A percentile compares a stretch with the other conserved stretches of the same genome.
phyloP scores from a whole-genome alignment of 352 stramenopile species.

The Phytopythium montanum region DNA sequence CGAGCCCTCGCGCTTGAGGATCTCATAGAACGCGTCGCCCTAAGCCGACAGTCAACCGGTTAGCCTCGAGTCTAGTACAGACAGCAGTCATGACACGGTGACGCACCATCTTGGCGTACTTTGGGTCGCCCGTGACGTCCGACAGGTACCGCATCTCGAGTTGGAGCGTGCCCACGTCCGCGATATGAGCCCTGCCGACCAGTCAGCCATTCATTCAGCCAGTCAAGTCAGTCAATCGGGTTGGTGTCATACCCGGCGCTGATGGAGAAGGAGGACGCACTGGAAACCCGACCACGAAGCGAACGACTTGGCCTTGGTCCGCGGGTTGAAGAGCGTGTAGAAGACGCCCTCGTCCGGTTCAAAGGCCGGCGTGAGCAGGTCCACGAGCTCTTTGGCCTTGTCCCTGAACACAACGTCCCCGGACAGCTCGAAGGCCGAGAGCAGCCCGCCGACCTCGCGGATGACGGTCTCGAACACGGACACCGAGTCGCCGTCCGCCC shows the following conservation, averaged over 20 bases:
- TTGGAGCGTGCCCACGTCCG: constrained; percentile 82
- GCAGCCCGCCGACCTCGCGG: constrained; percentile 94
- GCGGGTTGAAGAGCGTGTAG: constrained; percentile 87
- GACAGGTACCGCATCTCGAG: constrained; percentile 81
- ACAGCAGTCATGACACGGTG: neutral
- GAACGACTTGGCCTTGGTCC: constrained; percentile 51
- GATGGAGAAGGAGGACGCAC: constrained; percentile 11
- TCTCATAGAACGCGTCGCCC: constrained; percentile 77
- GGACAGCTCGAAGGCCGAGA: constrained; percentile 94
- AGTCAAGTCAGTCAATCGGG: neutral
- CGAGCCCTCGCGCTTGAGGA: constrained; percentile 63
- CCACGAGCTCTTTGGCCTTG: constrained; percentile 92
- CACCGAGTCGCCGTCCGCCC: constrained; percentile 56
- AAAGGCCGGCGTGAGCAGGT: constrained; percentile 89
- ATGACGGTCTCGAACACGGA: constrained; percentile 99
- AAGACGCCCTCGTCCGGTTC: constrained; percentile 89
- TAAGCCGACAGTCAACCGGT: constrained; percentile 9
- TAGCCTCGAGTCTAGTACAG: neutral
- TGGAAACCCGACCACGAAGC: constrained; percentile 33
- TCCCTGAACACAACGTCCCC: constrained; percentile 85
- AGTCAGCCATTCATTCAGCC: too few species aligned
- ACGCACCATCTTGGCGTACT: constrained; percentile 62
- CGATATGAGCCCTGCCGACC: constrained; percentile 52
- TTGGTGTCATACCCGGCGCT: neutral
- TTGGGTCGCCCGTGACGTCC: constrained; percentile 67